These are phyloP conservation scores for Mimosa bimucronata DNA, from an alignment of 306 rosid genomes.

Conservation along the genomic window DNA sequence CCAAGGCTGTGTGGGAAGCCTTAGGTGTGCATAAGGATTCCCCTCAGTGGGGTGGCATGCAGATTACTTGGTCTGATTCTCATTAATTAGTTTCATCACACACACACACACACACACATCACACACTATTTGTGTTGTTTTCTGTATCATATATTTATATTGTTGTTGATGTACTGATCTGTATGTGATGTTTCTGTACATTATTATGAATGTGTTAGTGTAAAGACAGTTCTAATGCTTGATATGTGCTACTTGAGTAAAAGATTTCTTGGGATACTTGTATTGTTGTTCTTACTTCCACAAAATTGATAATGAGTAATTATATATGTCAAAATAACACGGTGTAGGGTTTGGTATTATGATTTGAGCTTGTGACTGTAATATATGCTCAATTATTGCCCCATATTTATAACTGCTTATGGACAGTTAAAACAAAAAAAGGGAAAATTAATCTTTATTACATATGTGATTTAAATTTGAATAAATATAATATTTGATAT, in stretches of 20 bases:
- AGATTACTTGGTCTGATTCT: slow-evolving; percentile 14
- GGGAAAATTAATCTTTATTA: too few relatives aligned
- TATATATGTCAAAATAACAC: neutral
- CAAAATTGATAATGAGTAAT: neutral
- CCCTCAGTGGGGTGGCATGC: slow-evolving; percentile 20
- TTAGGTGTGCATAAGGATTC: neutral
- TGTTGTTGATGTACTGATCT: too few relatives aligned
- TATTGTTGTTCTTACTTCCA: too few relatives aligned
- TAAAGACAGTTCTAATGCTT: too few relatives aligned
- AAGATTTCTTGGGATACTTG: too few relatives aligned
- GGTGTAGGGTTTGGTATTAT: too few relatives aligned
- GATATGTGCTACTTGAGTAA: too few relatives aligned
- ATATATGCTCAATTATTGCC: neutral
- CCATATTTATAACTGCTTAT: neutral
- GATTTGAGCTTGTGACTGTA: neutral
- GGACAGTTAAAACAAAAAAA: neutral
- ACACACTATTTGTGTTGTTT: neutral
- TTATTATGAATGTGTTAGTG: too few relatives aligned
- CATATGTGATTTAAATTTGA: too few relatives aligned
- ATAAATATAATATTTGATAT: too few relatives aligned
- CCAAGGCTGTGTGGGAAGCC: slow-evolving; percentile 37
- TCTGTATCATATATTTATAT: neutral
- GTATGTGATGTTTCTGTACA: neutral
- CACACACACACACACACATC: too few relatives aligned
- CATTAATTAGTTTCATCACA: neutral